Evolutionary conservation across 2,329 filamentous ascomycete species (phyloP).

Genomic region (Knufia petricola): DNA sequence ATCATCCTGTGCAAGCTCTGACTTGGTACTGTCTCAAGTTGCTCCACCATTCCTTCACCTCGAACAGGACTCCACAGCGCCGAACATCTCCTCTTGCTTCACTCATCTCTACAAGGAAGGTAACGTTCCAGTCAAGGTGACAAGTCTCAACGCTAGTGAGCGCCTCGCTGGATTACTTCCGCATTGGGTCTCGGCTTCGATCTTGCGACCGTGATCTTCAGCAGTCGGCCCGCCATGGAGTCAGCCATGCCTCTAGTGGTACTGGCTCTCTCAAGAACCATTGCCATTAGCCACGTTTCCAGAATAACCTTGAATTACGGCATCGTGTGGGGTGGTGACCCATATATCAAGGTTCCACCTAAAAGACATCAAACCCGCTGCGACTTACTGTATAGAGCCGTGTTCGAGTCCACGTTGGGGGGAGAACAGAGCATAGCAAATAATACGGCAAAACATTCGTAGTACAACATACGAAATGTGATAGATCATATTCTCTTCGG

Average conservation of each 20-base stretch:
- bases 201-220: neutral
- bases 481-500: slow-evolving; percentile 8
- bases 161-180: slow-evolving; percentile 6
- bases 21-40: neutral
- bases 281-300: slow-evolving; percentile 11
- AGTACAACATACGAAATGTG: slow-evolving; percentile 1
- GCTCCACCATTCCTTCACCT: slow-evolving; percentile 3
- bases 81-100: slow-evolving; percentile 1
- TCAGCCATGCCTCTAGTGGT: neutral
- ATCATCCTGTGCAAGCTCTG: neutral
- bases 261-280: neutral
- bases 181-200: neutral
- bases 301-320: slow-evolving; percentile 1
- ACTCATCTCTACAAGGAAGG: slow-evolving; percentile 5
- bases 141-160: neutral
- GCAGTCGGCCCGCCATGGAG: slow-evolving; percentile 7
- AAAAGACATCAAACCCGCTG: neutral
- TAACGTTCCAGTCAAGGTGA: neutral
- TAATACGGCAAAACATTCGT: neutral
- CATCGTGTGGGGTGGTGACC: neutral
- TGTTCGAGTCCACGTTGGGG: neutral
- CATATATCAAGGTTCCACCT: slow-evolving; percentile 6
- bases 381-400: slow-evolving; percentile 2
- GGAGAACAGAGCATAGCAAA: neutral
- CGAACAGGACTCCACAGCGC: neutral